Evolutionary conservation across 2,329 filamentous ascomycete species (phyloP), one percentile per base, ranked within the genome.

Genomic region (Macrophomina pseudophaseolina): DNA sequence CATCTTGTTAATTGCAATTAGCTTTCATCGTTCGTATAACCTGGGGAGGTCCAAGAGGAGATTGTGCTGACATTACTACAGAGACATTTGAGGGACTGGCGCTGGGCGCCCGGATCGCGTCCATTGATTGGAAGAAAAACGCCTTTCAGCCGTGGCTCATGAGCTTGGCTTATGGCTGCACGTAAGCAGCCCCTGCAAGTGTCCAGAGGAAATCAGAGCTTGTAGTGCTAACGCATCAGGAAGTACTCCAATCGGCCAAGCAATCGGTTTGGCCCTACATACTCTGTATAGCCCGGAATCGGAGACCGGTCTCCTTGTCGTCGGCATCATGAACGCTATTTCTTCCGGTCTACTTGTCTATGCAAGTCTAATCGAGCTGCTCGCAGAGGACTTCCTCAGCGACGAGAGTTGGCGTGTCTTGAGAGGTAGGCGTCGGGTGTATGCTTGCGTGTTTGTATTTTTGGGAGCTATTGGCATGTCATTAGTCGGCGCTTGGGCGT

Each of bases 71-170:
- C 42, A 2, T 3, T 46, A 11, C 3, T 32, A 8, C 6, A 60
- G 72, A 97, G 80, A 93, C 91, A 0, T 97, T 97, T 70, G 93
- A 97, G 80, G 93, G 93, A 1, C 87, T 97, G 12, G 93, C 93
- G 0, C 86, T 97, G 5, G 93, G 93, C 5, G 91, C 91, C 49
- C 90, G 93, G 66, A 97, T 97, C 71, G 91, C 92, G 0, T 90
- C 91, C 8, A 87, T 97, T 33, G 88, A 90, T 16, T 78, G 76
- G 74, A 68, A 70, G 6, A 58, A 69, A 4, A 70, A 70, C 16
- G 70, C 74, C 9, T 63, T 70, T 11, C 75, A 82, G 67, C 81
- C 81, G 0, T 86, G 90, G 90, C 83, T 93, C 6, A 93, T 93
- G 91, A 90, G 91, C 1, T 79, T 93, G 14, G 90, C 90, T 1